phyloP scores from a whole-genome alignment of 192 early-diverging fungal species.

The Coemansia sp. region DNA sequence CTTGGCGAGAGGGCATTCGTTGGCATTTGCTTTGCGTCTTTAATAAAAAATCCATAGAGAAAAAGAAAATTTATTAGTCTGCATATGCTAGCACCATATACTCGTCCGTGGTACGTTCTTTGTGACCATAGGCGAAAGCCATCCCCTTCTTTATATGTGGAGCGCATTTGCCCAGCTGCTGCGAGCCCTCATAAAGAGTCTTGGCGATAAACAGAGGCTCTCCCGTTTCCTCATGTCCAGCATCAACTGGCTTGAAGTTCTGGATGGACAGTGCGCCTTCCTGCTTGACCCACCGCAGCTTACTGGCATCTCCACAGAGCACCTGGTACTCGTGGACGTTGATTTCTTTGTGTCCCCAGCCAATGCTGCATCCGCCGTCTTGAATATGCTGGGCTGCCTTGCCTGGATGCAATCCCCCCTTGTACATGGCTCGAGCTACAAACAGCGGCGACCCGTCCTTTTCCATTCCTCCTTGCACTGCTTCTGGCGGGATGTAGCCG shows the following conservation, averaged over 20 bases:
- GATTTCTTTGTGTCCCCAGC: conserved; percentile 59
- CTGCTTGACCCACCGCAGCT: conserved; percentile 56
- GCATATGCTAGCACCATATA: conserved; percentile 51
- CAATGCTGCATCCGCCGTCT: conserved; percentile 52
- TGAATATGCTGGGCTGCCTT: conserved; percentile 53
- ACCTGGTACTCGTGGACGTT: conserved; percentile 56
- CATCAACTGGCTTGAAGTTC: conserved; percentile 31
- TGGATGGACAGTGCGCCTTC: conserved; percentile 45
- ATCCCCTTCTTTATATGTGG: conserved; percentile 54
- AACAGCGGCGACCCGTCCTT: conserved; percentile 58
- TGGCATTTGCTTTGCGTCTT: background rate
- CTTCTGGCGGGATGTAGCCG: conserved; percentile 51
- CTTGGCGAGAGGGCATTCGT: background rate
- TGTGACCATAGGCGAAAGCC: conserved; percentile 51
- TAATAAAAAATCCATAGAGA: conserved; percentile 35
- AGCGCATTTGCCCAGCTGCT: conserved; percentile 56
- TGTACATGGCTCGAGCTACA: conserved; percentile 55
- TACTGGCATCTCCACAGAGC: conserved; percentile 59
- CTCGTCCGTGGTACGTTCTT: conserved; percentile 38
- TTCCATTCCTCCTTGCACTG: conserved; percentile 61
- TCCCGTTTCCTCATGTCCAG: conserved; percentile 48
- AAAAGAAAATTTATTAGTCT: conserved; percentile 6
- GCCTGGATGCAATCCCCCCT: conserved; percentile 54
- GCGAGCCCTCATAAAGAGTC: conserved; percentile 45
- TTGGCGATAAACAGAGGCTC: conserved; percentile 54